A percentile compares a stretch with the other conserved stretches of the same genome.
phyloP scores from a whole-genome alignment of 2,329 filamentous ascomycete species.

The Sporothrix luriei region DNA sequence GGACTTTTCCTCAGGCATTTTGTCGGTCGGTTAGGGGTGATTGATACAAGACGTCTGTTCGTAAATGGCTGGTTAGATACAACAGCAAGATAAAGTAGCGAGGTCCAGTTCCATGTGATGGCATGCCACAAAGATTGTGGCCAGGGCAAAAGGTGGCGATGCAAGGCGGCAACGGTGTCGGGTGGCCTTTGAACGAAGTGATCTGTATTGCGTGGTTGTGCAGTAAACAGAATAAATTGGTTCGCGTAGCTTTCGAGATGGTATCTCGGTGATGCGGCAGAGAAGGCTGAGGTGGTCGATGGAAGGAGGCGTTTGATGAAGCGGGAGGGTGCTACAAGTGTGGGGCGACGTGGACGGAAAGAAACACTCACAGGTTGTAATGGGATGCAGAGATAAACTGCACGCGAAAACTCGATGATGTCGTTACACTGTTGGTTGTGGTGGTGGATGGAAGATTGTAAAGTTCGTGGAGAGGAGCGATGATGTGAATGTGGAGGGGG shows the following conservation, averaged over 20 bases:
- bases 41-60: not conserved
- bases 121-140: not conserved
- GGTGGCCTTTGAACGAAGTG: not conserved
- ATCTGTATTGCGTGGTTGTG: not conserved
- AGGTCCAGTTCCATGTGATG: not conserved
- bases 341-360: not conserved
- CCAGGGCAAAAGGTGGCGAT: constrained; percentile 10
- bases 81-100: too few species aligned
- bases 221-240: not conserved
- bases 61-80: not conserved
- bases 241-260: not conserved
- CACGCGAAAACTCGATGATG: not conserved
- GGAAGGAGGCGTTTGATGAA: not conserved
- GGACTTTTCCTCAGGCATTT: constrained; percentile 41
- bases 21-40: constrained; percentile 26
- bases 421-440: not conserved
- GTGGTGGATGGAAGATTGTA: not conserved
- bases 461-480: not conserved
- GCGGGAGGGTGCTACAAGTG: not conserved
- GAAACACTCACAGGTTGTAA: not conserved
- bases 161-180: not conserved
- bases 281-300: constrained; percentile 11
- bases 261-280: not conserved
- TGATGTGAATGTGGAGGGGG: constrained; percentile 18
- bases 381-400: not conserved